Evolutionary conservation across 176 grass and related monocot genomes (phyloP), one percentile per base, ranked within the genome.

Genomic region (Carex pumila): DNA sequence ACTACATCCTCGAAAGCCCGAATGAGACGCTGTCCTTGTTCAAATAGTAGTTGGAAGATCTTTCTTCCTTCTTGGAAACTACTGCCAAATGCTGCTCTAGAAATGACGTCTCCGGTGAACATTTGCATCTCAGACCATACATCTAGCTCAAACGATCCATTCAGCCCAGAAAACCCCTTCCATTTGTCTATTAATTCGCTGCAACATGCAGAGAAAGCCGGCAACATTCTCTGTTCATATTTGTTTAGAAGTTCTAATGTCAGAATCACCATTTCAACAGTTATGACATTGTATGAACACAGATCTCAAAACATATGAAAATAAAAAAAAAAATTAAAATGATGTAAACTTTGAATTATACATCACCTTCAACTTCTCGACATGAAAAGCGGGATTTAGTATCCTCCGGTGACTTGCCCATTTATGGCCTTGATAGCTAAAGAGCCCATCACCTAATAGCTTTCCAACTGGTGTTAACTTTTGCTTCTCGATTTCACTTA

Each of bases 21-120:
- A 60, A 88, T 76, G 18, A 94, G 6, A 41, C 86, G 75, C 84
- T 81, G 66, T n/a, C 85, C 85, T 64, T 65, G 85, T 65, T 94
- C 94, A 61, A 73, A 81, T 75, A 90, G 91, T 37, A 97, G 83
- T 57, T 89, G 83, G 52, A 97, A 94, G 71, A 97, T 97, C 73
- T 56, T 88, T 68, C n/a, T 92, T 30, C 90, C 94, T 80, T 94
- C 90, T 32, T 89, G 64, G 72, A 87, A 94, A 80, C 79, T 94
- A 92, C 94, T 90, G 45, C 94, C 94, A 82, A 97, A 97, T 57
- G 94, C 88, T 4, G 91, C 91, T 61, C 87, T 88, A 5, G 94
- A 94, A 52, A 97, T 97, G 58, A 92, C 94, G 83, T 97, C 92
- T 86, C 90, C 94, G 0, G 90, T 92, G 49, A 97, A 89, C 85